phyloP scores from a whole-genome alignment of 2,329 filamentous ascomycete species.

The Fusarium sp. region DNA sequence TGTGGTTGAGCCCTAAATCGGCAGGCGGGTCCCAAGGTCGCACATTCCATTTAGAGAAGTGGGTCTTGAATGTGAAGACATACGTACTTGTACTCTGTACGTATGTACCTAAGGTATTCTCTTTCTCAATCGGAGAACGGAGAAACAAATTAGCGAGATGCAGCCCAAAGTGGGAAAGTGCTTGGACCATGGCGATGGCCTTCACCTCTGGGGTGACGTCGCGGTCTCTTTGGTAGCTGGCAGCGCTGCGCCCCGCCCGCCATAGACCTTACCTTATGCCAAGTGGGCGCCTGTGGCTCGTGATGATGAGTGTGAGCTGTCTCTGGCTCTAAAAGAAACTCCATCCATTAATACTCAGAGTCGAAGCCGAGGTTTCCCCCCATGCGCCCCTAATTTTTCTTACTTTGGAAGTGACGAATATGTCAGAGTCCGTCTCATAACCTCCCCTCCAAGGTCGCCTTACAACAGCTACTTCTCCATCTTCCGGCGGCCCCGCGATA shows the following conservation, averaged over 20 bases:
- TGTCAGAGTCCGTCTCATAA: slow-evolving; percentile 31
- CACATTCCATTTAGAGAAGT: slow-evolving; percentile 11
- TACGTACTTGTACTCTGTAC: background rate
- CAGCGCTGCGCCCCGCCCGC: slow-evolving; percentile 25
- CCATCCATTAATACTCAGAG: background rate
- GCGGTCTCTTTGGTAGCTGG: slow-evolving; percentile 10
- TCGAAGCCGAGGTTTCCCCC: background rate
- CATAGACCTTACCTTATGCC: background rate
- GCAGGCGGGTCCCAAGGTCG: slow-evolving; percentile 11
- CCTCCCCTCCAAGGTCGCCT: slow-evolving; percentile 8
- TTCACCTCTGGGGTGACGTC: slow-evolving; percentile 31
- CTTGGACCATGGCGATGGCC: slow-evolving; percentile 29
- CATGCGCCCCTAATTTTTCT: background rate
- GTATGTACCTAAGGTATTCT: background rate
- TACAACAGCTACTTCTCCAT: slow-evolving; percentile 22
- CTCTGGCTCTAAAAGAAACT: slow-evolving; percentile 3
- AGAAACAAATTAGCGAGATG: slow-evolving; percentile 24
- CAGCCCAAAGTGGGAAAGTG: slow-evolving; percentile 2
- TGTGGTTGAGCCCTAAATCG: slow-evolving; percentile 47
- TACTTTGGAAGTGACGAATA: slow-evolving; percentile 6
- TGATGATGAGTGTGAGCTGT: slow-evolving; percentile 24
- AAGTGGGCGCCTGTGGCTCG: slow-evolving; percentile 17
- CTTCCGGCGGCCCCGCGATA: slow-evolving; percentile 22
- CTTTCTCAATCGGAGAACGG: slow-evolving; percentile 13
- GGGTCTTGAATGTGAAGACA: background rate